A percentile compares a stretch with the other conserved stretches of the same genome.
Evolutionary conservation across 2,329 filamentous ascomycete genomes (phyloP).

Genomic region (Coniochaeta prunicola): DNA sequence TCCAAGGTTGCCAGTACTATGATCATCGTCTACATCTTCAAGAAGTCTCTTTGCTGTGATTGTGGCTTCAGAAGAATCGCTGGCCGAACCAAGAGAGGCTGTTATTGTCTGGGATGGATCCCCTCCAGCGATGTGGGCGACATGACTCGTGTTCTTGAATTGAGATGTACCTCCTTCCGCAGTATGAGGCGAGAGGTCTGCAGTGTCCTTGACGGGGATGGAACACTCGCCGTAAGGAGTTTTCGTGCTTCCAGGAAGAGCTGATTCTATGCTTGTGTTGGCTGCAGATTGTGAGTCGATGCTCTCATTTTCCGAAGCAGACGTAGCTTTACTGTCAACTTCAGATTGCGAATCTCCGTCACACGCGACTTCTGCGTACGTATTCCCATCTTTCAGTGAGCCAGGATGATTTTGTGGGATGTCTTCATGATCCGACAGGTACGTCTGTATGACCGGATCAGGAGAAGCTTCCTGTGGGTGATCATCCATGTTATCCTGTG

Average conservation of each 20-base stretch:
- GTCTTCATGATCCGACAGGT: neutral
- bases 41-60: neutral
- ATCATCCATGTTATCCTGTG: neutral
- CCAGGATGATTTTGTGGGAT: neutral
- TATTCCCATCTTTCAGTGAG: neutral
- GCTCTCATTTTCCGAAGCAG: neutral
- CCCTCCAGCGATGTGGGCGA: neutral
- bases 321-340: neutral
- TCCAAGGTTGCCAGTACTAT: neutral
- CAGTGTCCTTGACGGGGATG: neutral
- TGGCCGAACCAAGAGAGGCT: neutral
- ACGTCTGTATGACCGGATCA: neutral
- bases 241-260: neutral
- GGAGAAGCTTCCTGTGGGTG: neutral
- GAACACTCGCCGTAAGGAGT: neutral
- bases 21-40: neutral
- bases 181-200: neutral
- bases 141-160: neutral
- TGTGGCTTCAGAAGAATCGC: neutral
- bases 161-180: neutral
- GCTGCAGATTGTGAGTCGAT: neutral
- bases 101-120: neutral
- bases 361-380: neutral
- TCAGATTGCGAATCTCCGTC: neutral
- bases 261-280: neutral